Evolutionary conservation across 2,329 filamentous ascomycete species (phyloP).

Genomic region (Epichloe coenophiala): DNA sequence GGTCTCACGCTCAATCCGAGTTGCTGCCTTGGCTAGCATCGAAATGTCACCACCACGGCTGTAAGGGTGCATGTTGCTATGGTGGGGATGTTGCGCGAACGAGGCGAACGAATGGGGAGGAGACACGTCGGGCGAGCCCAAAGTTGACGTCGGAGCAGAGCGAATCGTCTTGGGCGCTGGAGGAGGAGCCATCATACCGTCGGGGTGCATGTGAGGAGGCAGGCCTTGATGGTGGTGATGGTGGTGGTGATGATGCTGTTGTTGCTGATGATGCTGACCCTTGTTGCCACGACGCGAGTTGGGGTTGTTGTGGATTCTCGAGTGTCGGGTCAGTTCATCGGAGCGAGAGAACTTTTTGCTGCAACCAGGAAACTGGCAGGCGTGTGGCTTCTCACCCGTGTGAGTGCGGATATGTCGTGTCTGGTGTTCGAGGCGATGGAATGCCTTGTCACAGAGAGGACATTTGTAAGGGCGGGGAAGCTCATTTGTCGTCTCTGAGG

Average conservation of each 20-base stretch:
- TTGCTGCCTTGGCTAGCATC: conserved; percentile 46
- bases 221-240: conserved; percentile 24
- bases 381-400: conserved; percentile 95
- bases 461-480: conserved; percentile 96
- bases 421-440: conserved; percentile 95
- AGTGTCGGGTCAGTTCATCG: conserved; percentile 92
- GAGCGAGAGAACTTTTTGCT: conserved; percentile 98
- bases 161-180: conserved; percentile 65
- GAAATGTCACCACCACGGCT: conserved; percentile 40
- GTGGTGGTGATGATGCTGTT: conserved; percentile 19
- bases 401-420: conserved; percentile 85
- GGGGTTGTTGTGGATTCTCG: conserved; percentile 96
- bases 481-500: conserved; percentile 46
- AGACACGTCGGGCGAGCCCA: conserved; percentile 90
- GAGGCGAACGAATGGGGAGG: conserved; percentile 80
- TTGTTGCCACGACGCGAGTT: conserved; percentile 93
- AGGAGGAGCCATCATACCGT: conserved; percentile 67
- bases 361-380: conserved; percentile 89
- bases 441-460: conserved; percentile 94
- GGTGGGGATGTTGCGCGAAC: conserved; percentile 42
- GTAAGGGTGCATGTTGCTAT: conserved; percentile 33
- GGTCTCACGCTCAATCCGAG: conserved; percentile 48
- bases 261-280: conserved; percentile 33
- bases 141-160: conserved; percentile 74
- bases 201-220: conserved; percentile 31